Evolutionary conservation across 768 basidiomycete genomes (phyloP), one percentile per base, ranked within the genome.

Genomic region (Piloderma croceum): DNA sequence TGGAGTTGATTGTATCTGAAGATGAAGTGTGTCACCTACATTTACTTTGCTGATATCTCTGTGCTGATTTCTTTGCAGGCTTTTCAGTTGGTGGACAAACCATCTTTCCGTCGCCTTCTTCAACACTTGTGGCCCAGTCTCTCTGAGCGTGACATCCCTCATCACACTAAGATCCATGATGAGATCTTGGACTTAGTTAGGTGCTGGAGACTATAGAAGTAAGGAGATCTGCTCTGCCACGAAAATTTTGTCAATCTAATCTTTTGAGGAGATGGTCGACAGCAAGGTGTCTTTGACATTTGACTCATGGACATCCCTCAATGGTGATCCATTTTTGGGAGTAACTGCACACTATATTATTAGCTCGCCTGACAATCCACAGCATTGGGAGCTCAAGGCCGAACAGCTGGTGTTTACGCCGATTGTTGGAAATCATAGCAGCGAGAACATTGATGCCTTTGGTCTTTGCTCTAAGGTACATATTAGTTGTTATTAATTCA

Each of bases 1-100:
- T 54, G 1, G 48, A 53, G 3, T 38, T 57, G 7, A 40, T 59
- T 27, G 51, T 59, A 1, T 36, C 38, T 2, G 57, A 56, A 36
- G 54, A 58, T 21, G 42, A 58, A n/a, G n/a, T n/a, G n/a, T n/a
- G n/a, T n/a, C n/a, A n/a, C n/a, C n/a, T n/a, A n/a, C n/a, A n/a
- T n/a, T n/a, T n/a, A n/a, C n/a, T n/a, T n/a, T n/a, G n/a, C n/a
- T n/a, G n/a, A n/a, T n/a, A n/a, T n/a, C n/a, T n/a, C n/a, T n/a
- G n/a, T n/a, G n/a, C n/a, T n/a, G n/a, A n/a, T n/a, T n/a, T n/a
- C n/a, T n/a, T n/a, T n/a, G n/a, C n/a, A n/a, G 54, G 39, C 54
- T 3, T 56, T 56, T 39, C n/a, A 11, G 10, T 31, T 56, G 4
- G 46, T 58, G 4, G 49, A 56, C 4, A 50, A 50, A 31, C 24